Evolutionary conservation across 106 monocot genomes (phyloP).

Genomic region (Dioscorea dumetorum): DNA sequence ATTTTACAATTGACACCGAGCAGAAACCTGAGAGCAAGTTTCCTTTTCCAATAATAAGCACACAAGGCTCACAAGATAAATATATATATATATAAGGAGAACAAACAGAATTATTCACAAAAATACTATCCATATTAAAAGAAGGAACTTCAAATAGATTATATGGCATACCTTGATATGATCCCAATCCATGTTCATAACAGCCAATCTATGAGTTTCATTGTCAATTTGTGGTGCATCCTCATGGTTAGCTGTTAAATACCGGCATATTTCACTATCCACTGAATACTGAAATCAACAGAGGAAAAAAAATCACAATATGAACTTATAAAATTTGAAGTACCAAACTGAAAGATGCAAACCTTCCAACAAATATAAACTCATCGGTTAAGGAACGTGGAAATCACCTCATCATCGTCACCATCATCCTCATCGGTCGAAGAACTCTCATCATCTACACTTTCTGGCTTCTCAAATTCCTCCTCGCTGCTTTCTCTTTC

Average conservation of each 20-base stretch:
- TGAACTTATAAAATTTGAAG: not conserved
- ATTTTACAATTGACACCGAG: not conserved
- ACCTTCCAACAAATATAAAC: not conserved
- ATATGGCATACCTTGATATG: conserved; percentile 63
- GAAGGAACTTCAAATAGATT: not conserved
- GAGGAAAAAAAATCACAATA: not conserved
- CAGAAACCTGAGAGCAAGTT: not conserved
- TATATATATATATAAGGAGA: not conserved
- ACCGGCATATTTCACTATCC: conserved; percentile 43
- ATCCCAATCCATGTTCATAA: conserved; percentile 97
- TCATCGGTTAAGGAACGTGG: conserved; percentile 16
- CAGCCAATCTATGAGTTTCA: conserved; percentile 74
- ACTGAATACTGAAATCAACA: conserved; percentile 34
- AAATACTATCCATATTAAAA: not conserved
- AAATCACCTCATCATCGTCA: conserved; percentile 25
- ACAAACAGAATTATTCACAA: no score
- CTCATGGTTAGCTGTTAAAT: conserved; percentile 68
- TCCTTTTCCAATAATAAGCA: not conserved
- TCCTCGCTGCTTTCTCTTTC: conserved; percentile 1
- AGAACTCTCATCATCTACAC: conserved; percentile 7
- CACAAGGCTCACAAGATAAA: not conserved
- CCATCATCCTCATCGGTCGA: conserved; percentile 24
- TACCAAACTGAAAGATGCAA: not conserved
- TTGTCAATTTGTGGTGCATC: conserved; percentile 56
- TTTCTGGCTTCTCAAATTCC: not conserved